Evolutionary conservation across 768 basidiomycete genomes (phyloP).

Genomic region (Russula ochroleuca): DNA sequence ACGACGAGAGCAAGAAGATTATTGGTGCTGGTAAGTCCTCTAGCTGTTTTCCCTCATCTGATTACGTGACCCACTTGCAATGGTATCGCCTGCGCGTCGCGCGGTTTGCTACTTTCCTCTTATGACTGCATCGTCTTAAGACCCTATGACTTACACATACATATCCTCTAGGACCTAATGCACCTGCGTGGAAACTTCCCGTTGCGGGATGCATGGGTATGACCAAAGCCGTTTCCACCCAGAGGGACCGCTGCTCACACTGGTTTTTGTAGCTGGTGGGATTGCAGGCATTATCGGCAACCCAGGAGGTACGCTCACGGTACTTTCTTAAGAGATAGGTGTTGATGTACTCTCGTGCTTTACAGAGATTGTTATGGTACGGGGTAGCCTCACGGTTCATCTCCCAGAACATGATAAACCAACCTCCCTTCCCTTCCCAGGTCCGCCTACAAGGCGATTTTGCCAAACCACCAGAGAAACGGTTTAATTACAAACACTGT

Average conservation of each 20-base stretch:
- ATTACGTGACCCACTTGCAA: neutral
- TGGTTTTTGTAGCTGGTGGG: slow-evolving; percentile 55
- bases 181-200: slow-evolving; percentile 78
- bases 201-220: slow-evolving; percentile 80
- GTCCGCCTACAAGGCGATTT: slow-evolving; percentile 88
- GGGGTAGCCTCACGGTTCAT: neutral
- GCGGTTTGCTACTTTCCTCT: neutral
- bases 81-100: neutral
- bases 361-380: slow-evolving; percentile 68
- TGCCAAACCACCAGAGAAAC: slow-evolving; percentile 81
- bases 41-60: neutral
- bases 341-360: neutral
- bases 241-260: neutral
- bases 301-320: slow-evolving; percentile 57
- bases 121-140: neutral
- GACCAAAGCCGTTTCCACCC: neutral
- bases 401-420: neutral
- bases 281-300: slow-evolving; percentile 89
- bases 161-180: slow-evolving; percentile 45
- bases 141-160: neutral
- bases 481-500: slow-evolving; percentile 87
- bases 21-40: slow-evolving; percentile 53
- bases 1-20: slow-evolving; percentile 85
- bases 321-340: neutral
- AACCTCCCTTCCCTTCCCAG: slow-evolving; percentile 32